Evolutionary conservation across 306 rosid genomes (phyloP), one percentile per base, ranked within the genome.

Genomic region (Herpetospermum pedunculosum): DNA sequence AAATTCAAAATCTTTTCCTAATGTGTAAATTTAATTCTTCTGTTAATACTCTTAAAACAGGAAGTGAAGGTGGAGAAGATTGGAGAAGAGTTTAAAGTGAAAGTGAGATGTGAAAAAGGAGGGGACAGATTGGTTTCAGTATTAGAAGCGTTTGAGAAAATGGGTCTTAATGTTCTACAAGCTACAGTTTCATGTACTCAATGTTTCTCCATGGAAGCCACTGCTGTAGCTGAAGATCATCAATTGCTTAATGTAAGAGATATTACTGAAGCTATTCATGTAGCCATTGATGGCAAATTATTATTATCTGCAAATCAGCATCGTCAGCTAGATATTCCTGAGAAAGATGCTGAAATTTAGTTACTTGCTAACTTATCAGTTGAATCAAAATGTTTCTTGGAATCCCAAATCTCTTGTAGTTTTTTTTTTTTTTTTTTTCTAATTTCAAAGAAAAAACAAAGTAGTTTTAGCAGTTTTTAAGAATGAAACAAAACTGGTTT

Each of bases 61-160:
- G 85, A 85, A 34, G 98, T 90, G 81, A 86, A 92, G 70, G 82
- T 92, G 57, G 88, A 92, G 87, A 92, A 88, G 78, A 75, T 81
- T 4, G 77, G 79, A 53, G 75, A 38, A 49, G 91, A 88, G 54
- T 82, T 88, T 73, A 75, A 13, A 54, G 89, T 88, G 53, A 92
- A 77, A 75, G 80, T 90, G 35, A 84, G 59, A 1, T 87, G 92
- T 44, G 91, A 87, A 82, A 83, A 88, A 60, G 85, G 84, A 72
- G 84, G 79, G 55, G 88, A 81, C 13, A 87, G 80, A 77, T 77
- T 90, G 78, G 97, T 90, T n/a, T 71, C 88, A 0, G 79, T 92
- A 65, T 64, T 92, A 48, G 89, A 85, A 64, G 90, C 82, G 0
- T 83, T 90, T 64, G 98, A 92, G 6, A 83, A 84, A 69, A 84